Evolutionary conservation across 1,284 basidiomycete genomes (phyloP).

Genomic region (Malassezia obtusa): DNA sequence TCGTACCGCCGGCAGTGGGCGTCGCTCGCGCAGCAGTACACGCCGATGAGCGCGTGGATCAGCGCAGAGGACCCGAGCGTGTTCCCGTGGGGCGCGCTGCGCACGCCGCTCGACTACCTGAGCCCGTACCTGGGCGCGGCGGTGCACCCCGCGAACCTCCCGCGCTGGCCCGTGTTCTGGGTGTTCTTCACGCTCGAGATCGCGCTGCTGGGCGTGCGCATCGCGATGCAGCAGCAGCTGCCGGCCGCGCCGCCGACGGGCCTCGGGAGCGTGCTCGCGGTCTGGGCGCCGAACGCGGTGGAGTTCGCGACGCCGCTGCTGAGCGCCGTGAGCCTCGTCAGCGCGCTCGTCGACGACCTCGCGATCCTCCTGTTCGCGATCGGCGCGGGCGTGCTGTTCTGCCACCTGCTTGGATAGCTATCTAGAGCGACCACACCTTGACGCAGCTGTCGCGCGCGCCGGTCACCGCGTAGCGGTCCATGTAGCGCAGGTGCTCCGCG

Average conservation of each 20-base stretch:
- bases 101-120: constrained; percentile 6
- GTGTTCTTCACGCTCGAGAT: constrained; percentile 41
- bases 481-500: constrained; percentile 81
- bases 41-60: constrained; percentile 14
- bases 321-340: not conserved
- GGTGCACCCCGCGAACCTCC: not conserved
- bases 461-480: constrained; percentile 87
- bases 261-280: not conserved
- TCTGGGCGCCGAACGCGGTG: constrained; percentile 9
- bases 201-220: constrained; percentile 27
- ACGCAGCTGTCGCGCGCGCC: constrained; percentile 78
- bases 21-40: constrained; percentile 8
- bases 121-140: constrained; percentile 3
- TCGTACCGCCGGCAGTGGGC: constrained; percentile 15
- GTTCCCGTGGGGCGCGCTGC: constrained; percentile 15
- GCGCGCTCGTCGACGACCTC: constrained; percentile 9
- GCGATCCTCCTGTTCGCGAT: constrained; percentile 16
- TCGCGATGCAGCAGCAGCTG: constrained; percentile 22
- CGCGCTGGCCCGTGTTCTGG: constrained; percentile 36
- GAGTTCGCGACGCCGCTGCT: not conserved
- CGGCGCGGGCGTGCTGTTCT: constrained; percentile 11
- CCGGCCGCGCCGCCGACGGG: constrained; percentile 9
- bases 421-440: constrained; percentile 86
- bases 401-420: not conserved
- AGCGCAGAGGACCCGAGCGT: constrained; percentile 12